Evolutionary conservation across 1,284 basidiomycete genomes (phyloP).

Genomic region (Naganishia cerealis): DNA sequence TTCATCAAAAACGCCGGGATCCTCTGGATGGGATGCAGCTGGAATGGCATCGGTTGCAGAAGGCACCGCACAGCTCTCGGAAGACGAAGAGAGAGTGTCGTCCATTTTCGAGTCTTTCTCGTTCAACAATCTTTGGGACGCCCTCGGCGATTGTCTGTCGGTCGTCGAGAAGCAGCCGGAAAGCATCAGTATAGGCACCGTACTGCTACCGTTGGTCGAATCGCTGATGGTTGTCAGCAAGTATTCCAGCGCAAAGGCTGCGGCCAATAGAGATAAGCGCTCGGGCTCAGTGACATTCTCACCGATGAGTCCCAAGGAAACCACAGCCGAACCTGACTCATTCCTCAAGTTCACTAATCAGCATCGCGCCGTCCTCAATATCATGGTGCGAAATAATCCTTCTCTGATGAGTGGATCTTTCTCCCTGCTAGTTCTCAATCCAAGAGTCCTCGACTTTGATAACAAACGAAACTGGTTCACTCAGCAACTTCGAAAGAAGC

Average conservation of each 20-base stretch:
- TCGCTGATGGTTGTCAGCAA: constrained; percentile 98
- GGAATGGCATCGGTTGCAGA: constrained; percentile 39
- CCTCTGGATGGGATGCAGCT: constrained; percentile 29
- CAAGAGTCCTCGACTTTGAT: constrained; percentile 96
- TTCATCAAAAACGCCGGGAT: constrained; percentile 53
- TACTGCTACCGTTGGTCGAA: constrained; percentile 86
- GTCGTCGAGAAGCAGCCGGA: constrained; percentile 76
- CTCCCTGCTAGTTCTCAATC: constrained; percentile 91
- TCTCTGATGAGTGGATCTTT: constrained; percentile 98
- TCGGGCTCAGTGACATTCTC: constrained; percentile 53
- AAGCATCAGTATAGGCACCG: constrained; percentile 82
- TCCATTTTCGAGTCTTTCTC: constrained; percentile 83
- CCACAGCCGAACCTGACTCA: constrained; percentile 72
- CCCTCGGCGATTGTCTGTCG: constrained; percentile 78
- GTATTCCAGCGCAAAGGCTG: constrained; percentile 63
- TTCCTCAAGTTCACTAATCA: constrained; percentile 93
- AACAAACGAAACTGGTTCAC: constrained; percentile 99
- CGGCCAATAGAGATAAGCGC: constrained; percentile 40
- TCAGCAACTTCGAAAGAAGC: constrained; percentile 88
- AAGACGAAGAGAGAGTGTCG: constrained; percentile 75
- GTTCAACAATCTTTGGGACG: constrained; percentile 79
- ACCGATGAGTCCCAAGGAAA: constrained; percentile 62
- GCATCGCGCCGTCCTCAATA: constrained; percentile 90
- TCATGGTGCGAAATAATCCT: constrained; percentile 97
- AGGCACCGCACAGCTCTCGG: constrained; percentile 47